Conservation (phyloP, 257 asterid genomes). For the Plantago elongata region DNA sequence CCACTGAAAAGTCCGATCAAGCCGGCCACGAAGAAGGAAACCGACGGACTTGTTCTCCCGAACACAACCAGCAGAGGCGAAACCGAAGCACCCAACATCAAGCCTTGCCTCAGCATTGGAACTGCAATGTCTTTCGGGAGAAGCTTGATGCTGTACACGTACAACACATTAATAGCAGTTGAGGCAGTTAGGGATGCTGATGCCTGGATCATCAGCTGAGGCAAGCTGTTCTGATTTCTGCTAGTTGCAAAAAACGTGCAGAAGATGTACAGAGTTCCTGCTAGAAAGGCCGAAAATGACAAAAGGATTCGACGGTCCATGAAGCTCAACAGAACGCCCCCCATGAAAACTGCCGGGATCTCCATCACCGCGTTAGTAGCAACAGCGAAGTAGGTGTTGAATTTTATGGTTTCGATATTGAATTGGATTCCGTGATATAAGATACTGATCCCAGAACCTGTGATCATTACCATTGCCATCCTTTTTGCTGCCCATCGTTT, state of each 20-base stretch:
- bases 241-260: conserved; percentile 32
- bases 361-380: conserved; percentile 57
- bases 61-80: conserved; percentile 43
- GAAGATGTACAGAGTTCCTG: conserved; percentile 34
- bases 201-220: conserved; percentile 39
- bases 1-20: conserved; percentile 38
- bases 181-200: conserved; percentile 50
- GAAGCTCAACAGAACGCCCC: conserved; percentile 40
- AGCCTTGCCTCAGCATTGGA: conserved; percentile 42
- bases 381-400: conserved; percentile 45
- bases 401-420: conserved; percentile 52
- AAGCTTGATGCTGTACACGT: conserved; percentile 48
- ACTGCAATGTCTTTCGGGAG: conserved; percentile 55
- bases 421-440: conserved; percentile 56
- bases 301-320: conserved; percentile 38
- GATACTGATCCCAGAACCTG: conserved; percentile 51
- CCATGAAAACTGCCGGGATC: conserved; percentile 55
- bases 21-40: conserved; percentile 37
- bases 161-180: conserved; percentile 46
- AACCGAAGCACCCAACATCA: conserved; percentile 53
- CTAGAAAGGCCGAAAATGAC: conserved; percentile 34
- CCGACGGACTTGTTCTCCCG: conserved; percentile 43
- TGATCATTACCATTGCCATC: conserved; percentile 44
- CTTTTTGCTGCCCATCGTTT: conserved; percentile 44
- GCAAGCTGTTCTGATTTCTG: conserved; percentile 29